Base-by-base conservation (phyloP, 2,329 filamentous ascomycete species). In the Fusarium zealandicum region DNA sequence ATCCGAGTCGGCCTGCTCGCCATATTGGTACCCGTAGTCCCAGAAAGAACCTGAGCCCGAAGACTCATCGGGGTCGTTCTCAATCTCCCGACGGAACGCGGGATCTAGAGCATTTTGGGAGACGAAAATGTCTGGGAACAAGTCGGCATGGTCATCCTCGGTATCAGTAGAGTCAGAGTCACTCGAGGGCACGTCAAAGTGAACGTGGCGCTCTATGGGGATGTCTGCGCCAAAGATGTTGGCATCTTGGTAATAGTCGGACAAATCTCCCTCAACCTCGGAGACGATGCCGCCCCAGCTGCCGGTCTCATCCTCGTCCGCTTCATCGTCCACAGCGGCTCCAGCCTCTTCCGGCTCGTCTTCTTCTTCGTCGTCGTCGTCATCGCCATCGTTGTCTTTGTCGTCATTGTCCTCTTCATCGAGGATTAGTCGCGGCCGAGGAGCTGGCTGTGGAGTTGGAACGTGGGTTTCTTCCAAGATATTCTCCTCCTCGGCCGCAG, bases 51-150 rank as follows among this genome's bases (percentile, higher is more conserved):
- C 78, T 17, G 80, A 83, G 53, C 80, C 80, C 5, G 80, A 85
- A 0, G 80, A 82, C 55, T 85, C 82, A 43, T 83, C 79, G n/a
- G 77, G 76, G 59, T 90, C 86, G 59, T 83, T 81, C 69, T 92
- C 89, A 60, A 93, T 88, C 74, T 90, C 86, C 35, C 84, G 83
- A 59, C 89, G 88, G 67, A 93, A 86, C 44, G 82, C 81, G 6
- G 89, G 87, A 64, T 92, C 89, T 5, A 93, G 79, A 13, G 84
- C 81, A 68, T 85, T 88, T 72, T 92, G 89, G 42, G 89, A 85
- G 51, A 93, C 80, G 71, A 93, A 93, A 54, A 93, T 86, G 69
- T 92, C 86, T 1, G 90, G 88, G 57, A 91, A 91, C 59, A 92
- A 83, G 59, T 85, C 83, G 54, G 84, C 82, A 38, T 81, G 75